Evolutionary conservation across 2,329 filamentous ascomycete genomes (phyloP).

Genomic region (Truncatella angustata): DNA sequence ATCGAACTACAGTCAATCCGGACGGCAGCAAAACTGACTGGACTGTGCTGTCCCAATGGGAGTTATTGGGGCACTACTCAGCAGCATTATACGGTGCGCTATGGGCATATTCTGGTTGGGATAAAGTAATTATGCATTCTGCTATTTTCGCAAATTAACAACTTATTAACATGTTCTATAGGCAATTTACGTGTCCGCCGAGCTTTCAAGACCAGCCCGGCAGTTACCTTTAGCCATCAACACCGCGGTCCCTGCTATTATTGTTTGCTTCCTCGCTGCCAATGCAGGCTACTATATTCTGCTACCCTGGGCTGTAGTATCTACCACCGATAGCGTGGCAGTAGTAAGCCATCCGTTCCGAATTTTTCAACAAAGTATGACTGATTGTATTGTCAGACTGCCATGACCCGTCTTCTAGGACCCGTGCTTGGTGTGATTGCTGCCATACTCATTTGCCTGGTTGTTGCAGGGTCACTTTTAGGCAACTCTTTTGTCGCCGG

Average conservation of each 20-base stretch:
- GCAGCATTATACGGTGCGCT: constrained; percentile 60
- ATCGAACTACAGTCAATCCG: constrained; percentile 46
- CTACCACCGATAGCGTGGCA: constrained; percentile 59
- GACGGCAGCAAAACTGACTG: constrained; percentile 50
- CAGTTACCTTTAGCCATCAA: constrained; percentile 63
- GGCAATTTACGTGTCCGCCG: constrained; percentile 55
- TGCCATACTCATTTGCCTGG: constrained; percentile 56
- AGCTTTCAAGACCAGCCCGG: constrained; percentile 47
- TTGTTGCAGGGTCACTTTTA: constrained; percentile 60
- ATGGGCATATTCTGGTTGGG: constrained; percentile 67
- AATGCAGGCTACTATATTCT: constrained; percentile 64
- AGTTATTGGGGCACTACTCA: constrained; percentile 57
- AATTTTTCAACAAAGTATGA: constrained; percentile 6
- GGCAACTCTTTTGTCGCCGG: constrained; percentile 63
- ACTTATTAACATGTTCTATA: constrained; percentile 17
- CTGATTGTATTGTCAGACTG: constrained; percentile 40
- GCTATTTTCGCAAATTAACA: not conserved
- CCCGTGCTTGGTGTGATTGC: constrained; percentile 50
- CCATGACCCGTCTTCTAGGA: constrained; percentile 53
- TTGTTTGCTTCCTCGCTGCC: constrained; percentile 57
- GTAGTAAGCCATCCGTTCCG: constrained; percentile 43
- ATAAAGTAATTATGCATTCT: constrained; percentile 52
- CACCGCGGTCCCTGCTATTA: constrained; percentile 57
- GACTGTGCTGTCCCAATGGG: constrained; percentile 50
- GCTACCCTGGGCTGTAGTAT: constrained; percentile 57